phyloP scores from a whole-genome alignment of 106 monocot genomes.

The Acorus calamus region DNA sequence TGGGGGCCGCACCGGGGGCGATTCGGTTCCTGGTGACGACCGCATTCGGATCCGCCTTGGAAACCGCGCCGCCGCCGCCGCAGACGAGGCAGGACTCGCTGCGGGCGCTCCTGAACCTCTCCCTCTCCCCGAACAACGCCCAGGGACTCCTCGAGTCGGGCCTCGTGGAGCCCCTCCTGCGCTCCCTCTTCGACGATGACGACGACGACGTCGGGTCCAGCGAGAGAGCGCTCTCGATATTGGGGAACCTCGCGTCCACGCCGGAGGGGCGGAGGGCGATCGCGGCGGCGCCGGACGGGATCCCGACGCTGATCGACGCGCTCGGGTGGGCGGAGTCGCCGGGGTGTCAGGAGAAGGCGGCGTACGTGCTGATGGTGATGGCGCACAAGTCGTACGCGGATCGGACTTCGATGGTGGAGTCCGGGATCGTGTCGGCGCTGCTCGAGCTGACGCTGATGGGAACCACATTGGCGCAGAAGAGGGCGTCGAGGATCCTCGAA shows the following conservation, averaged over 20 bases:
- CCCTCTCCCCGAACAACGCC: conserved; percentile 37
- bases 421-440: conserved; percentile 44
- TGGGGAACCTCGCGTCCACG: conserved; percentile 48
- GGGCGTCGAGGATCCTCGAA: conserved; percentile 67
- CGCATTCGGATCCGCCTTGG: conserved; percentile 16
- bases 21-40: conserved; percentile 45
- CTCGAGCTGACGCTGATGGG: conserved; percentile 74
- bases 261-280: conserved; percentile 43
- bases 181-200: conserved; percentile 28
- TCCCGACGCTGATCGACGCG: conserved; percentile 51
- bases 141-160: conserved; percentile 27
- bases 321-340: conserved; percentile 67
- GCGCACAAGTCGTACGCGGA: conserved; percentile 35
- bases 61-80: conserved; percentile 3
- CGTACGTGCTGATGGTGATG: conserved; percentile 67
- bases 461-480: conserved; percentile 59
- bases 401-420: conserved; percentile 41
- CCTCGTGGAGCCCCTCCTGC: conserved; percentile 10
- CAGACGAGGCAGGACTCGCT: conserved; percentile 50
- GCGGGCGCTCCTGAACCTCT: conserved; percentile 80
- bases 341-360: conserved; percentile 74
- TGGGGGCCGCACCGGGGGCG: conserved; percentile 46
- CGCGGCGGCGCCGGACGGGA: conserved; percentile 18
- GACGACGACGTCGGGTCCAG: conserved; percentile 32
- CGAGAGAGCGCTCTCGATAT: conserved; percentile 42